phyloP scores from a whole-genome alignment of 2,329 filamentous ascomycete genomes.

The Meredithiella fracta region DNA sequence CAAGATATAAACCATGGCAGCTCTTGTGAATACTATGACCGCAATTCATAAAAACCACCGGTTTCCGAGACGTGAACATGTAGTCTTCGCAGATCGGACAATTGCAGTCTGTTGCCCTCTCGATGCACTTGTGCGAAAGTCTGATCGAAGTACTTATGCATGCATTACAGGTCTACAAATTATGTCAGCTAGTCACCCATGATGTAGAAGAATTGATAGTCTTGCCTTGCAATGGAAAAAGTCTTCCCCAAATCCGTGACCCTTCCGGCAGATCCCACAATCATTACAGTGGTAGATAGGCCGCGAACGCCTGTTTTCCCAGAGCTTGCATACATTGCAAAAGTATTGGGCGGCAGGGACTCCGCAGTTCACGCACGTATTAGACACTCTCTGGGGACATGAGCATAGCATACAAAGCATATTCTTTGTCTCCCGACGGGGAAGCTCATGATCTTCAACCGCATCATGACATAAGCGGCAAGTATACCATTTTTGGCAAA shows the following conservation, averaged over 20 bases:
- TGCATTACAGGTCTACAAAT: conserved; percentile 61
- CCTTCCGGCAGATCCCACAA: conserved; percentile 86
- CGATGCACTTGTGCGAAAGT: conserved; percentile 79
- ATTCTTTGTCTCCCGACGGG: conserved; percentile 70
- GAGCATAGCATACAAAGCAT: conserved; percentile 97
- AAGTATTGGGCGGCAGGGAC: conserved; percentile 75
- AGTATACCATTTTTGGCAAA: conserved; percentile 82
- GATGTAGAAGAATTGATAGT: neutral
- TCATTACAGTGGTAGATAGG: conserved; percentile 93
- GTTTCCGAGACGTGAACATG: conserved; percentile 78
- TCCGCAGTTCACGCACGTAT: conserved; percentile 62
- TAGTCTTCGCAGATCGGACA: conserved; percentile 96
- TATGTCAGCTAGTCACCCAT: conserved; percentile 14
- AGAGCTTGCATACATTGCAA: conserved; percentile 86
- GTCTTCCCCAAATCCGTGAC: conserved; percentile 83
- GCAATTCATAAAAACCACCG: conserved; percentile 87
- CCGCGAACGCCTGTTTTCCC: conserved; percentile 84
- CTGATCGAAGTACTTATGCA: conserved; percentile 84
- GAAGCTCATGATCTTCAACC: conserved; percentile 59
- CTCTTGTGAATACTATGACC: conserved; percentile 88
- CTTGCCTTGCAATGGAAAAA: conserved; percentile 94
- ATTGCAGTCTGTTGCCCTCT: conserved; percentile 83
- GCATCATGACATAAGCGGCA: conserved; percentile 90
- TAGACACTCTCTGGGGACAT: conserved; percentile 65
- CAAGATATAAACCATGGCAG: conserved; percentile 68